Base-by-base conservation (phyloP, 2,329 filamentous ascomycete genomes). In the Aureobasidium sp. region DNA sequence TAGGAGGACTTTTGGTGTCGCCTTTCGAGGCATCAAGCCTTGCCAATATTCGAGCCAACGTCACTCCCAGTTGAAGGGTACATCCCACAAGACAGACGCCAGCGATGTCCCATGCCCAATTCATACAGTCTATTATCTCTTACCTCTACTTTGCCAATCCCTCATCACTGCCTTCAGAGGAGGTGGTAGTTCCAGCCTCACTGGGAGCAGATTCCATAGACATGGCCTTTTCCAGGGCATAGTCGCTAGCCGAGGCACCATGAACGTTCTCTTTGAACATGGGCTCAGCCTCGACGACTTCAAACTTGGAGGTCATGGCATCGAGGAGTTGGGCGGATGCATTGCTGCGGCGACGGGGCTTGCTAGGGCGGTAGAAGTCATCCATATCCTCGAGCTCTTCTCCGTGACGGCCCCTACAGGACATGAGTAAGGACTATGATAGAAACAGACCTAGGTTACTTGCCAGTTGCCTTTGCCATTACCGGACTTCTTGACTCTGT, bases 251-350 rank as follows among this genome's bases (percentile, higher is more conserved):
- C 57, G 76, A 69, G 21, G 86, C 82, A 34, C 90, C 91, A 71
- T 95, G 90, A 63, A 94, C 65, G 60, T 84, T 83, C 76, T 97
- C 92, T 74, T 97, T 91, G 68, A 96, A 96, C 71, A 96, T 89
- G 45, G 91, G 92, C 71, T 97, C 93, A 21, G 85, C 81, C 69
- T 97, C 94, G 73, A 91, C 82, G 68, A 89, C 81, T 77, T 99
- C 94, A 74, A 97, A 97, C 79, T 99, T 99, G 77, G 92, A 96
- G 83, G 94, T 95, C 79, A 96, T 90, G 73, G 92, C 85, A 64
- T 84, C 82, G 68, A 90, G 79, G 69, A 85, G 81, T 70, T 85
- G 82, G 61, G 85, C 86, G 78, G 87, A 92, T 74, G 89, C 93
- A 80, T 97, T 97, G 77, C 90, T 95, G 75, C 90, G 91, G 74